Percentiles rank a stretch among this genome's conserved stretches.
Conservation (phyloP, 768 basidiomycete species). For the Trametes gibbosa region DNA sequence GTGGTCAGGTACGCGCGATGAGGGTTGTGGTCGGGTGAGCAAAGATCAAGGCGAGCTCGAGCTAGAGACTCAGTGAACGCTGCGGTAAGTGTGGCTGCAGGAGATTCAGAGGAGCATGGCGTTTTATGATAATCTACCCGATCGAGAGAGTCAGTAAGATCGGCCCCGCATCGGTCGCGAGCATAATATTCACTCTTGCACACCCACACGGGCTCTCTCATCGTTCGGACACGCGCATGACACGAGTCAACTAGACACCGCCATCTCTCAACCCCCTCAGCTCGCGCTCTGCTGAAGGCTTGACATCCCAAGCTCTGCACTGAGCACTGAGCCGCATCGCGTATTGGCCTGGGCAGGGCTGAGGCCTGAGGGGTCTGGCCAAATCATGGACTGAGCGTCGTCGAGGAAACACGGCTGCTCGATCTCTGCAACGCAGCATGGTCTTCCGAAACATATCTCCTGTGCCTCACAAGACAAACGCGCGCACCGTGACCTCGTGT, state of each 20-base stretch:
- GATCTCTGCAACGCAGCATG: neutral
- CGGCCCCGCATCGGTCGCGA: too few species aligned
- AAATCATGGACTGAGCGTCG: neutral
- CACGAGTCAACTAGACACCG: too few species aligned
- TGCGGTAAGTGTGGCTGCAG: neutral
- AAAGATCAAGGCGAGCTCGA: neutral
- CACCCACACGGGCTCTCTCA: too few species aligned
- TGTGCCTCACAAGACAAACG: neutral
- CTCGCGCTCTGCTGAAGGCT: too few species aligned
- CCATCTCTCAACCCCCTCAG: too few species aligned
- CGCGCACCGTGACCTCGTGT: neutral
- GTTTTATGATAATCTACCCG: too few species aligned
- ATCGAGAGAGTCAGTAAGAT: too few species aligned
- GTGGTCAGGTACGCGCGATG: neutral
- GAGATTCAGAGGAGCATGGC: neutral
- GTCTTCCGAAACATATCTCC: neutral
- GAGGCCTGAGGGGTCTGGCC: neutral
- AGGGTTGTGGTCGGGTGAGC: neutral
- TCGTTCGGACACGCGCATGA: too few species aligned
- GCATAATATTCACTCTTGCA: too few species aligned
- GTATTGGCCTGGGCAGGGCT: too few species aligned
- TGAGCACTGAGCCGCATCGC: too few species aligned
- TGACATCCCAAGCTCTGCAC: too few species aligned
- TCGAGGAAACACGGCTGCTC: neutral
- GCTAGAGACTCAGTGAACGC: neutral